These are phyloP conservation scores for Escallonia herrerae DNA, from an alignment of 129 eudicot species.

Conservation along the genomic window DNA sequence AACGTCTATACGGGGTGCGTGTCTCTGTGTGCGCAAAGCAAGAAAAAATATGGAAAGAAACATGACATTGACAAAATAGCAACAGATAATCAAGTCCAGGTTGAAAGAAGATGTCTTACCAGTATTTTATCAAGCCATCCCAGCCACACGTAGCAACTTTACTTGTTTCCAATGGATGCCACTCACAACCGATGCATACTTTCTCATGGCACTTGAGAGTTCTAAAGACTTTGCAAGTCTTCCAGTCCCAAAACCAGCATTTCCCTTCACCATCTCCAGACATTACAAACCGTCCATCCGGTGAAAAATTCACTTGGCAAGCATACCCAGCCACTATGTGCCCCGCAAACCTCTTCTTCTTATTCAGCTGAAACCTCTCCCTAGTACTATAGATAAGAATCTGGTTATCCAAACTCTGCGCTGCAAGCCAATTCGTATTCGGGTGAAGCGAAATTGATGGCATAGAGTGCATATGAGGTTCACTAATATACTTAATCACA, in stretches of 20 bases:
- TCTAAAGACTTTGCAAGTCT: conserved; percentile 80
- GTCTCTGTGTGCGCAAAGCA: too few relatives aligned
- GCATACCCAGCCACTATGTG: conserved; percentile 94
- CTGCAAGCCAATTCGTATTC: conserved; percentile 90
- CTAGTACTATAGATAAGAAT: conserved; percentile 83
- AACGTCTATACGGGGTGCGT: background rate
- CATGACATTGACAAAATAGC: background rate
- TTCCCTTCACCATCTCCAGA: conserved; percentile 98
- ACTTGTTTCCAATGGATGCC: conserved; percentile 98
- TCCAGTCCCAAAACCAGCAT: conserved; percentile 99
- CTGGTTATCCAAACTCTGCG: conserved; percentile 96
- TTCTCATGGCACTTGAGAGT: conserved; percentile 83
- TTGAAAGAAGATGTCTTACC: conserved; percentile 40
- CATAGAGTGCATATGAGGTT: conserved; percentile 99
- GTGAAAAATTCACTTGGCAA: conserved; percentile 96
- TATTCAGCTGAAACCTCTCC: conserved; percentile 92
- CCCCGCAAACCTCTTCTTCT: conserved; percentile 94
- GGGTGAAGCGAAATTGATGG: conserved; percentile 90
- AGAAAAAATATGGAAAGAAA: background rate
- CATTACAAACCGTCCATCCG: conserved; percentile 97
- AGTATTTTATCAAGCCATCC: conserved; percentile 97
- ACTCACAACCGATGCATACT: conserved; percentile 84
- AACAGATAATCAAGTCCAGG: background rate
- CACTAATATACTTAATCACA: conserved; percentile 94
- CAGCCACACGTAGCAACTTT: conserved; percentile 99